These are phyloP conservation scores for Aspergillus chevalieri DNA, from an alignment of 2,329 filamentous ascomycete genomes.

Conservation along the genomic window DNA sequence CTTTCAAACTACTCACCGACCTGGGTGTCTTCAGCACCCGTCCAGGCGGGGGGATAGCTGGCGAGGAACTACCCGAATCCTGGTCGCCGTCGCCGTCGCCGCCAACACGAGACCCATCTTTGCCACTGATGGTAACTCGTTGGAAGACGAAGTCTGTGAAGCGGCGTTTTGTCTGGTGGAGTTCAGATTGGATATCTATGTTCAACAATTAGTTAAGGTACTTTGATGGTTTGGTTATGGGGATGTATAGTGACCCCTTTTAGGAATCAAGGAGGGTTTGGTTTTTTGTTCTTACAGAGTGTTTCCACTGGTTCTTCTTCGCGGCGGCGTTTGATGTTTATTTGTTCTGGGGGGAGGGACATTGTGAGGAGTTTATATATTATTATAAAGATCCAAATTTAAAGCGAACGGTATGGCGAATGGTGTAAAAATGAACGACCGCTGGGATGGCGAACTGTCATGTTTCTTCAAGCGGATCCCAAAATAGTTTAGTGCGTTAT, in stretches of 20 bases:
- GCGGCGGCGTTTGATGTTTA: slow-evolving; percentile 52
- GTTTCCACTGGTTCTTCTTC: slow-evolving; percentile 53
- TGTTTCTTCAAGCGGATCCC: not conserved
- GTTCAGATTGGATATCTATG: slow-evolving; percentile 40
- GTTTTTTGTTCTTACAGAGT: slow-evolving; percentile 35
- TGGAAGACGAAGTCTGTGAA: slow-evolving; percentile 45
- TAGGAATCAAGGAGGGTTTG: slow-evolving; percentile 6
- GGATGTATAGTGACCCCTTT: slow-evolving; percentile 7
- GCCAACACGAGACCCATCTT: not conserved
- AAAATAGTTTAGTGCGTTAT: not conserved
- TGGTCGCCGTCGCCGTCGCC: slow-evolving; percentile 9
- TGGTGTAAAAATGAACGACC: not conserved
- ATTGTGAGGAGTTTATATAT: slow-evolving; percentile 20
- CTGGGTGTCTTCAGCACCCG: not conserved
- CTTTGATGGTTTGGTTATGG: not conserved
- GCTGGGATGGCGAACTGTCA: not conserved
- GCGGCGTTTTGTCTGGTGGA: slow-evolving; percentile 42
- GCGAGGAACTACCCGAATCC: slow-evolving; percentile 7
- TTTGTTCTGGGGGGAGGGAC: slow-evolving; percentile 45
- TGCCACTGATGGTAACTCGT: slow-evolving; percentile 27
- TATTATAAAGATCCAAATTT: not conserved
- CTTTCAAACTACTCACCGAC: slow-evolving; percentile 28
- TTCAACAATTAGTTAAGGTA: slow-evolving; percentile 5
- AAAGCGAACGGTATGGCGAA: not conserved
- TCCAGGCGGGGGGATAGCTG: not conserved